Evolutionary conservation across 495 filamentous ascomycete species (phyloP), one percentile per base, ranked within the genome.

Genomic region (Annulohypoxylon maeteangense): DNA sequence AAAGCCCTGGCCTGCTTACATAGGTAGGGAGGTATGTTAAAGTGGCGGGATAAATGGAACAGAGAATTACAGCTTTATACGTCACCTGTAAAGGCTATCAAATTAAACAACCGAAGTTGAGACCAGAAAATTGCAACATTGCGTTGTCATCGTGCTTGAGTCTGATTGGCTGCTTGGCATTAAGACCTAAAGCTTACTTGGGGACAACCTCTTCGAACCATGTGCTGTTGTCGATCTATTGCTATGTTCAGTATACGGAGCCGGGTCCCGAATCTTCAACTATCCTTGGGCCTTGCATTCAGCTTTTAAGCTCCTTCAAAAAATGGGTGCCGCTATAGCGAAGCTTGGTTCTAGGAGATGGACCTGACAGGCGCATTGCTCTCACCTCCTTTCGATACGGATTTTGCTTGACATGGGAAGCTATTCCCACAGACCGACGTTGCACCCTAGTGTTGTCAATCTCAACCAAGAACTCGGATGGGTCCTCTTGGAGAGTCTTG

Each of bases 61-160:
- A 31, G 25, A 55, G 44, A 31, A 29, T 27, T 4, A 4, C 31
- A 16, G 34, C 14, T 7, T 48, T 65, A 22, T 31, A 68, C 70
- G 60, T 72, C 70, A 72, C 36, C 0, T 64, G 44, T 5, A 29
- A 62, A 42, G 27, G 3, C 20, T 65, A 38, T 59, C 50, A 67
- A n/a, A 54, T 61, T 65, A 57, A 23, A 45, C n/a, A 61, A 22
- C 53, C 54, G 57, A 57, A 56, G 34, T 55, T 67, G 45, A 68
- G 57, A 56, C 44, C 58, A 58, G 27, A 55, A 4, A 32, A 67
- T 67, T 54, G 63, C 63, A 71, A 71, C 68, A 68, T 68, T 32
- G 5, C 20, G 60, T 58, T 60, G 25, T 36, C 12, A 36, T 40
- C 20, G 34, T 60, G 50, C 55, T 74, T 59, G 34, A 61, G 47